Base-by-base conservation (phyloP, 2,329 filamentous ascomycete genomes). In the Endothia cerciana region DNA sequence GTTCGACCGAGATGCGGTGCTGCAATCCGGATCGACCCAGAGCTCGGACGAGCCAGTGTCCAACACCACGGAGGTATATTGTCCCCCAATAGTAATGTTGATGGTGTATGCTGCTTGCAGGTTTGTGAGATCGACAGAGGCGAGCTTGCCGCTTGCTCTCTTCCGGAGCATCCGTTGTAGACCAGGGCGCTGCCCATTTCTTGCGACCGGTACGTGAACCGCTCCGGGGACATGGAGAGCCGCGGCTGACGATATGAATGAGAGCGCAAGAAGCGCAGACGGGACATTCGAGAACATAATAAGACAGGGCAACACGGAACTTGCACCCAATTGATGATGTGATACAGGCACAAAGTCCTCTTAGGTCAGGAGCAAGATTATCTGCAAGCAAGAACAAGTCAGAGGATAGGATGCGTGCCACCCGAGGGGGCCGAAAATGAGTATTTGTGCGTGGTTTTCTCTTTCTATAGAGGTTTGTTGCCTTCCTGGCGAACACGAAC, bases 1-100 rank as follows among this genome's bases (percentile, higher is more conserved):
- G 11, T 49, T 51, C 7, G 33, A 25, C 8, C 33, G 51, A 5
- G 59, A 47, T 47, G 55, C 45, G 13, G 28, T 66, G n/a, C n/a
- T 51, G 19, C 55, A 64, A 6, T 53, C n/a, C 6, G 70, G 69
- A 22, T 70, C 62, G 6, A 71, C 69, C 70, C 70, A 72, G 5
- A 71, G 60, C 22, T 72, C 70, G 2, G 49, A 63, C n/a, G 69
- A 71, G 28, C 71, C 70, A 2, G 71, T 70, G 45, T 73, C 70
- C 33, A 73, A 15, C 15, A 66, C 43, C 28, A 73, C 72, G 11
- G 78, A 68, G 25, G 74, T 66, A 10, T 22, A 13, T 28, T 60
- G 64, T 47, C 60, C 64, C 4, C n/a, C 55, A 11, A 64, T 60
- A 3, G 60, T 53, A 7, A 66, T 61, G 55, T 66, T 55, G 60